Evolutionary conservation across 192 early-diverging fungal genomes (phyloP), one percentile per base, ranked within the genome.

Genomic region (Chytriomyces hyalinus): DNA sequence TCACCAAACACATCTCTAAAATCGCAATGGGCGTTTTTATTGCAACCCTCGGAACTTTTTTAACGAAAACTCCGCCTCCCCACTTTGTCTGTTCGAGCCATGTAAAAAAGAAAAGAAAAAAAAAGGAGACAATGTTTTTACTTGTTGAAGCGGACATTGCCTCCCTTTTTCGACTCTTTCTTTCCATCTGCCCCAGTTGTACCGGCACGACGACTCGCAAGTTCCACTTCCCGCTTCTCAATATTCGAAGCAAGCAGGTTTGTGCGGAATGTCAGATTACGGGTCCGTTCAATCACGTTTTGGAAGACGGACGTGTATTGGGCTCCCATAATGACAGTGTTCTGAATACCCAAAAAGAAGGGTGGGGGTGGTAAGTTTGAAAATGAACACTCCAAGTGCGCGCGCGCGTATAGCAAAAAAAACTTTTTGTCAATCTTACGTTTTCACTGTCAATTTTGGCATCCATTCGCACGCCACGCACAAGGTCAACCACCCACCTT

Each of bases 401-500:
- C 17, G 15, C 45, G 47, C 17, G 28, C 1, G 24, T 49, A 20
- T 11, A 75, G n/a, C 24, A 71, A 69, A 45, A 69, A 13, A 70
- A 44, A 68, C 28, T 0, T 17, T 13, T 15, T 17, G 15, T 26
- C 20, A 13, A 46, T 64, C 80, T 64, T 73, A 92, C 91, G 79
- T 93, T 93, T 84, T 96, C 87, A 75, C 78, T 57, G 81, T 98
- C 96, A 78, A 98, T 93, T 90, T 98, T 98, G 79, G 96, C 97
- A 70, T 98, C 96, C 78, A 97, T 94, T 78, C 94, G 89, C 22
- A 95, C 96, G 75, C 97, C 94, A 50, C 95, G 91, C 82, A 98
- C 97, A 67, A 98, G 87, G 87, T 98, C 94, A 59, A 96, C 96
- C 67, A 98, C 96, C 96, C 96, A 97, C 84, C 97, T 97, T 81